Conservation (phyloP, 116 monocot genomes). For the Thalassia testudinum region DNA sequence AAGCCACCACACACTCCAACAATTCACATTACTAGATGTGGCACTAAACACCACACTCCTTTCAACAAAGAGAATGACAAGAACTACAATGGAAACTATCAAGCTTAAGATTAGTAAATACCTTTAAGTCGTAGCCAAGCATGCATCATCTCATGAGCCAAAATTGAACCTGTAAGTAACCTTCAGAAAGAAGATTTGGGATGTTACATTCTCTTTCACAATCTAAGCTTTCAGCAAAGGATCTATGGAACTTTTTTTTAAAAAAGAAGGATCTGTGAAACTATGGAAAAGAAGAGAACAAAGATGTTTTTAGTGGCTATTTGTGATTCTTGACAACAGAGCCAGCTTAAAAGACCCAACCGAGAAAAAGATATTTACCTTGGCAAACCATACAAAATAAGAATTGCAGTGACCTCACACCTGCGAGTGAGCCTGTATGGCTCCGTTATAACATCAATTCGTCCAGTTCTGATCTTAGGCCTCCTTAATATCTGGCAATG, state of each 20-base stretch:
- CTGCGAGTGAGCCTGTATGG: slow-evolving; percentile 42
- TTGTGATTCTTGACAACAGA: too few relatives aligned
- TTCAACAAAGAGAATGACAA: neutral
- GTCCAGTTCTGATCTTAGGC: slow-evolving; percentile 41
- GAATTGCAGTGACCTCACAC: slow-evolving; percentile 72
- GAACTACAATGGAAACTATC: neutral
- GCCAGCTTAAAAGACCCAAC: neutral
- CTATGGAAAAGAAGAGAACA: neutral
- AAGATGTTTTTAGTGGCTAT: too few relatives aligned
- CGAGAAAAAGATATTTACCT: slow-evolving; percentile 26
- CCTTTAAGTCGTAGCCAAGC: slow-evolving; percentile 71
- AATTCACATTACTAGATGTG: too few relatives aligned
- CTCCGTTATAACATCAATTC: slow-evolving; percentile 39
- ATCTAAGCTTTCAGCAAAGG: too few relatives aligned
- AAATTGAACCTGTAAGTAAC: slow-evolving; percentile 43
- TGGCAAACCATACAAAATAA: slow-evolving; percentile 68
- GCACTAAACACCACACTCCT: too few relatives aligned
- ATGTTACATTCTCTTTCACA: neutral
- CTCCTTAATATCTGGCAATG: slow-evolving; percentile 42
- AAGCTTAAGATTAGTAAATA: slow-evolving; percentile 8
- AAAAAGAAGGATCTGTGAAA: too few relatives aligned
- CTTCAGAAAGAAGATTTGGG: neutral
- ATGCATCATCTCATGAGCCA: slow-evolving; percentile 98
- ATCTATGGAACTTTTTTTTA: too few relatives aligned
- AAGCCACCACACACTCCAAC: too few relatives aligned